Evolutionary conservation across 768 basidiomycete species (phyloP), one percentile per base, ranked within the genome.

Genomic region (Pleurotus citrinopileatus): DNA sequence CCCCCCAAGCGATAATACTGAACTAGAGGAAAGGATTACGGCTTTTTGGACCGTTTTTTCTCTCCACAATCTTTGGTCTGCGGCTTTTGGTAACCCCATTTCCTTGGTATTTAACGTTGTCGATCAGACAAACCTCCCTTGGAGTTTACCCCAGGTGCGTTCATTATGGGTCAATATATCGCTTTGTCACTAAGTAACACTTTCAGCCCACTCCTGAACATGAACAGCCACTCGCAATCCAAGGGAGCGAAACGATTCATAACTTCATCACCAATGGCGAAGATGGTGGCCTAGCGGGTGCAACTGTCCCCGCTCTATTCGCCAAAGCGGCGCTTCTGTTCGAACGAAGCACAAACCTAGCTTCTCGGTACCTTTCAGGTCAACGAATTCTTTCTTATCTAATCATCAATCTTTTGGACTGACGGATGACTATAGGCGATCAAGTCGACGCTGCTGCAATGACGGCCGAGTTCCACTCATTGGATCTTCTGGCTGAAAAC

Each of bases 51-150:
- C 54, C 13, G 60, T 61, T 4, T 42, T 58, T 12, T 34, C 54
- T 15, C 58, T 63, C 34, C 57, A 53, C 50, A 60, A 58, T 29
- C 46, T 58, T 40, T 60, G 60, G 57, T 54, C 57, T n/a, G 48
- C 54, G 9, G 17, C 34, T 19, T 34, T 51, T 37, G 34, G 48
- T 22, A 22, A 28, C 8, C 48, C 48, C 12, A 37, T 51, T 17
- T 51, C 48, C 4, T 26, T 51, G 34, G 69, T 74, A n/a, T 73
- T 80, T 54, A 81, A 82, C 57, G 72, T 78, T 3, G 70, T 73
- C n/a, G 74, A 75, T 59, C 72, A 72, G 55, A 71, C 79, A 15
- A 78, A 81, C 59, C 73, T 77, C 0, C 80, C 80, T 5, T 81
- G 80, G 80, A 76, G 77, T 10, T 58, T 78, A 37, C 75, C 77